phyloP scores from a whole-genome alignment of 2,329 filamentous ascomycete species.

The Epichloe sp. region DNA sequence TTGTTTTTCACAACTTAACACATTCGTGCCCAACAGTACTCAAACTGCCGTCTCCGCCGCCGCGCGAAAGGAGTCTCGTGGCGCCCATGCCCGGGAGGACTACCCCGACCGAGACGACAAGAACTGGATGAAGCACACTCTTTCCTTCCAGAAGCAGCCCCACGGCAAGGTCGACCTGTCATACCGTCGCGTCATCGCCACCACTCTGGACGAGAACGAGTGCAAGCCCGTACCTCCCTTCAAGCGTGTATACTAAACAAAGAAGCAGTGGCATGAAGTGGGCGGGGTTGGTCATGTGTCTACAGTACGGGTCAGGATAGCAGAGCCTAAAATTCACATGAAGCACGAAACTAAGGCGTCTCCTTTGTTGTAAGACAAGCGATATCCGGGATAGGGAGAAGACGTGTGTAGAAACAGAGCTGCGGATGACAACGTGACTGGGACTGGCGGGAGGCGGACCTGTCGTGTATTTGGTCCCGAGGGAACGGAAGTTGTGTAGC shows the following conservation, averaged over 20 bases:
- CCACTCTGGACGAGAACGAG: constrained; percentile 86
- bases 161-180: constrained; percentile 76
- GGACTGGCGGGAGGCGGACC: neutral
- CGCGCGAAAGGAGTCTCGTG: constrained; percentile 92
- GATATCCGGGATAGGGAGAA: constrained; percentile 5
- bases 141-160: constrained; percentile 87
- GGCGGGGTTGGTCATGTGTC: neutral
- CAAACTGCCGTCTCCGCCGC: constrained; percentile 88
- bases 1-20: neutral
- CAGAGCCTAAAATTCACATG: neutral
- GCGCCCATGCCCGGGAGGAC: constrained; percentile 93
- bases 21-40: constrained; percentile 33
- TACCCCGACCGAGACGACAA: constrained; percentile 89
- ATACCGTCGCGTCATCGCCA: constrained; percentile 72
- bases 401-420: neutral
- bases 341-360: neutral
- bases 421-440: neutral
- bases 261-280: neutral
- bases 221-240: constrained; percentile 94
- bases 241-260: constrained; percentile 72
- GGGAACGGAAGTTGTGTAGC: no score
- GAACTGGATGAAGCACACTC: constrained; percentile 99
- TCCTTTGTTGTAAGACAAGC: constrained; percentile 8
- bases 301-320: neutral
- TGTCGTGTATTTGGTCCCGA: no score